Evolutionary conservation across 2,329 filamentous ascomycete species (phyloP).

Genomic region (Trichoderma sp.): DNA sequence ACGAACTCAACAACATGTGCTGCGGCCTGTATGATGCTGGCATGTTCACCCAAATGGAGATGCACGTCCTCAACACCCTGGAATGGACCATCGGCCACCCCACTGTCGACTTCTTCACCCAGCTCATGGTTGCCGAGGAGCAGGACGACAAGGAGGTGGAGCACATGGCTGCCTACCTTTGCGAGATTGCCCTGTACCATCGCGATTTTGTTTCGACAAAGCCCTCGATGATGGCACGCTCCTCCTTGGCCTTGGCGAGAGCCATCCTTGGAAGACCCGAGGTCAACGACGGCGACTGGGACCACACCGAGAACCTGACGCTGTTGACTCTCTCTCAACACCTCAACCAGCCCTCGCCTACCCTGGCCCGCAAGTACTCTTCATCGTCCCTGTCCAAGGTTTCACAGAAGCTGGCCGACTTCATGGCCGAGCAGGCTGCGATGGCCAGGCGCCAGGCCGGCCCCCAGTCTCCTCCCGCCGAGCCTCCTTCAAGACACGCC

Average conservation of each 20-base stretch:
- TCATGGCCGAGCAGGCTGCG: conserved; percentile 60
- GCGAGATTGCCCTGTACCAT: conserved; percentile 94
- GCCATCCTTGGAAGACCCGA: conserved; percentile 83
- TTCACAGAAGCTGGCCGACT: conserved; percentile 57
- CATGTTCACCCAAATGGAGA: conserved; percentile 99
- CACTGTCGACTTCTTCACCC: conserved; percentile 90
- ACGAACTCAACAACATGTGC: conserved; percentile 98
- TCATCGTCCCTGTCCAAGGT: conserved; percentile 55
- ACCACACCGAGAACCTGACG: conserved; percentile 68
- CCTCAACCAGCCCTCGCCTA: conserved; percentile 59
- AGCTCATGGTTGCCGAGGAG: conserved; percentile 82
- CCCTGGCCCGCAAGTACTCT: conserved; percentile 61
- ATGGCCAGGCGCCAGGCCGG: conserved; percentile 50
- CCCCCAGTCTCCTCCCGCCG: conserved; percentile 63
- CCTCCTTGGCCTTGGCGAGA: conserved; percentile 80
- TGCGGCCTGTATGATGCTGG: conserved; percentile 97
- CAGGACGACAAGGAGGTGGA: conserved; percentile 81
- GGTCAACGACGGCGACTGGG: conserved; percentile 74
- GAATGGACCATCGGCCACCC: conserved; percentile 96
- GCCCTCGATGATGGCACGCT: conserved; percentile 86
- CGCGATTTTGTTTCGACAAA: conserved; percentile 93
- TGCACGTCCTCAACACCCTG: conserved; percentile 96
- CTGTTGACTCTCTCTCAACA: conserved; percentile 61
- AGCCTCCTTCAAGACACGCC: conserved; percentile 53
- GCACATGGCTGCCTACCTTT: conserved; percentile 91